Percentiles rank a stretch among this genome's conserved stretches.
These are phyloP conservation scores for Drechslerella stenobrocha DNA, from an alignment of 2,329 filamentous ascomycete species.

Conservation along the genomic window DNA sequence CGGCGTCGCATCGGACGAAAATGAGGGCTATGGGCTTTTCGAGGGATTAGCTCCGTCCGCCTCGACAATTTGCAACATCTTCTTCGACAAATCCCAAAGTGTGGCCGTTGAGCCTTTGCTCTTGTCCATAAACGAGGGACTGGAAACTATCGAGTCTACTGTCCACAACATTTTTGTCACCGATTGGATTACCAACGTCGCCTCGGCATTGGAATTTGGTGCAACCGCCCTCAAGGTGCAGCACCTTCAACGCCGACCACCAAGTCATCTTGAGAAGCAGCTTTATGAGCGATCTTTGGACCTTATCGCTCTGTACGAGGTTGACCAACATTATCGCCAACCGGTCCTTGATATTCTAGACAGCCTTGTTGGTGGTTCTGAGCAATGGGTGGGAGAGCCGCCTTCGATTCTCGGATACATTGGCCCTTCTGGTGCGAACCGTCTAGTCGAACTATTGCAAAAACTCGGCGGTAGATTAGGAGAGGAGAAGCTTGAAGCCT, in stretches of 20 bases:
- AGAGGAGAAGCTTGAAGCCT: constrained; percentile 66
- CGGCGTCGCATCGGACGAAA: constrained; percentile 26
- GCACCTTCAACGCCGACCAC: constrained; percentile 23
- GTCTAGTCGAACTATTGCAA: constrained; percentile 77
- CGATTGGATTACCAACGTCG: constrained; percentile 66
- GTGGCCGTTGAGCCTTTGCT: constrained; percentile 27
- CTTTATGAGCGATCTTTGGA: constrained; percentile 79
- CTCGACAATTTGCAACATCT: constrained; percentile 73
- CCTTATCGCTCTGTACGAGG: constrained; percentile 74
- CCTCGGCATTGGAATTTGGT: constrained; percentile 67
- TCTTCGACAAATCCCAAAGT: constrained; percentile 60
- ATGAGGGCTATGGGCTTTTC: constrained; percentile 63
- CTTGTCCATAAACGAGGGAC: constrained; percentile 57
- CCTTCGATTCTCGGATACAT: constrained; percentile 93
- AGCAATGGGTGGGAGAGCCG: constrained; percentile 69
- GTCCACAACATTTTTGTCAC: constrained; percentile 63
- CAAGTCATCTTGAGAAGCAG: constrained; percentile 68
- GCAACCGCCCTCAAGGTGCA: constrained; percentile 64
- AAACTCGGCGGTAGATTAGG: constrained; percentile 75
- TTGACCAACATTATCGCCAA: constrained; percentile 67
- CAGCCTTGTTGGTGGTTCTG: constrained; percentile 65
- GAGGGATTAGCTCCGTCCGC: constrained; percentile 72
- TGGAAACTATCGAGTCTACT: constrained; percentile 65
- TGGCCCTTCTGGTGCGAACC: constrained; percentile 77
- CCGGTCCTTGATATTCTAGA: constrained; percentile 72